Base-by-base conservation (phyloP, 176 grass and related monocot species). In the Oryza meridionalis region DNA sequence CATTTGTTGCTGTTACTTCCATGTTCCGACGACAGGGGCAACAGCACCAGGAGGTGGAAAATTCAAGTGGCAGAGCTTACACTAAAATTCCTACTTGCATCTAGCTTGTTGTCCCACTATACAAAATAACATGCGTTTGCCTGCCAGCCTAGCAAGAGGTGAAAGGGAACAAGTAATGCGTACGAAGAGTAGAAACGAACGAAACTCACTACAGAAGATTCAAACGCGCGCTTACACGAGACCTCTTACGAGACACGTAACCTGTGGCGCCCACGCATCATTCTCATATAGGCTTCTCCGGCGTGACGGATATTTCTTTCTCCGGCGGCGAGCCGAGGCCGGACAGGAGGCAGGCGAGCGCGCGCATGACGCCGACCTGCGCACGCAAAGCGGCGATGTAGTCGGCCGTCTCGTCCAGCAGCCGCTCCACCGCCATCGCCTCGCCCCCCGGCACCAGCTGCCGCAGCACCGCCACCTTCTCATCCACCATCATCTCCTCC, bases 381-480 rank as follows among this genome's bases (percentile, higher is more conserved):
- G 78, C 76, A 45, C 77, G 79, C 75, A 97, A 86, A 29, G 91
- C 87, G 32, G 87, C 79, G 74, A 97, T 92, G 81, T 97, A 97
- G 84, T 92, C 94, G 2, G 91, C 94, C 58, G 94, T 94, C 89
- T 97, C 94, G 49, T 97, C 91, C 42, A 97, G 82, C 67, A 97
- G 67, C 21, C 71, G 83, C 22, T 97, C 94, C 59, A 88, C 82
- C 17, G 78, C 77, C 86, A 94, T 80, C 32, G 73, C 89, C 47
- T 94, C 87, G 37, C 91, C 91, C 35, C 91, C 91, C 0, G 94
- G 94, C n/a, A 97, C 91, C 82, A 97, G 45, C 69, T 17, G 90
- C 61, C 88, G 94, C 81, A 94, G 89, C 53, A 86, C 43, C 50
- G 62, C 83, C 72, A 97, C 87, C 75, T 84, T 91, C 63, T 73